Evolutionary conservation across 371 early-diverging fungal genomes (phyloP), one percentile per base, ranked within the genome.

Genomic region (Mucor lusitanicus): DNA sequence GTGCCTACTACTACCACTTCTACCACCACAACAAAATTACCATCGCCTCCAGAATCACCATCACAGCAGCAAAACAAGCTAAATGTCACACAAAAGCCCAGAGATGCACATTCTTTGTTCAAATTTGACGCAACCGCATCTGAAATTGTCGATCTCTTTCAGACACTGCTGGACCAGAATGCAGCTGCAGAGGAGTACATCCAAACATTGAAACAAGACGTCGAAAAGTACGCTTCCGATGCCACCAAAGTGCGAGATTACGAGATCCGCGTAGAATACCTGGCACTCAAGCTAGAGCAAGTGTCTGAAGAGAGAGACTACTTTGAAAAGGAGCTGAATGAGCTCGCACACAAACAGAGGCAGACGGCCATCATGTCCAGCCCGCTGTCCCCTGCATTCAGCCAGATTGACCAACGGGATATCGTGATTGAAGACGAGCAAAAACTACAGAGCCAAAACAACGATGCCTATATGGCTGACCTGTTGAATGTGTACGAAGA

Each of bases 241-340:
- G 57, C 75, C 1, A 81, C 81, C 4, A 81, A 81, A 69, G 79
- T 76, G 3, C 58, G 81, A 27, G 81, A 81, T 55, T 78, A 77
- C 50, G 79, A 81, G 37, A 79, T 81, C 8, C 75, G 82, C 27
- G 77, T 81, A 9, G 79, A 79, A 58, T 81, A 78, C 37, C 60
- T 81, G 19, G 72, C 77, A 5, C 67, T 74, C n/a, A 77, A 78
- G 42, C 60, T 81, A 19, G 80, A 80, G 19, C 83, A 80, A 37
- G 68, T 77, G 1, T 73, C 80, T 6, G 74, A 76, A 57, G 80
- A 83, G 61, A 73, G 77, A 64, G 80, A 80, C 44, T 50, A 56
- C 17, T 66, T 76, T 46, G 77, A 78, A 58, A 69, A 73, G 21
- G 74, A 82, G 40, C 53, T 77, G 25, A 54, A 50, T 56, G 65